Evolutionary conservation across 306 rosid species (phyloP).

Genomic region (Quercus glauca): DNA sequence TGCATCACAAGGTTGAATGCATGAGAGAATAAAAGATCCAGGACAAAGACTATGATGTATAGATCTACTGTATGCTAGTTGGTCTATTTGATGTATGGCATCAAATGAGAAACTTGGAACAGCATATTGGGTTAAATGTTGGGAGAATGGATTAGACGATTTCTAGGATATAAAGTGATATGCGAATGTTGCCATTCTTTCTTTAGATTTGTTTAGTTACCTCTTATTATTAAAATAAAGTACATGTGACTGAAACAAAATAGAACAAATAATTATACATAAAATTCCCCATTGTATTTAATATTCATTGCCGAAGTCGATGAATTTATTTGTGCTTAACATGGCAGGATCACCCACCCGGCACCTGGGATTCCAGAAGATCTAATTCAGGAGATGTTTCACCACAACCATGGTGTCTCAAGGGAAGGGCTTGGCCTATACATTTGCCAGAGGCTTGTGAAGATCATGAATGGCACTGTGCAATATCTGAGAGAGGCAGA

Average conservation of each 20-base stretch:
- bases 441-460: slow-evolving; percentile 40
- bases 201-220: not conserved
- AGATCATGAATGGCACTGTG: slow-evolving; percentile 47
- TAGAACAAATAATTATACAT: not conserved
- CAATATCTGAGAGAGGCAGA: slow-evolving; percentile 38
- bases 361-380: slow-evolving; percentile 36
- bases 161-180: not conserved
- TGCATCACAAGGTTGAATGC: not conserved
- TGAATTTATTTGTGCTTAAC: not conserved
- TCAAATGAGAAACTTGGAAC: not conserved
- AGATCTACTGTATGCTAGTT: not conserved
- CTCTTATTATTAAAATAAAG: not conserved
- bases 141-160: not conserved
- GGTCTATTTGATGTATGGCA: not conserved
- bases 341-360: slow-evolving; percentile 38
- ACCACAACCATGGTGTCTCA: slow-evolving; percentile 15
- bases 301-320: not conserved
- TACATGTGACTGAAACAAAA: not conserved
- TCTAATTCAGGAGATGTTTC: slow-evolving; percentile 41
- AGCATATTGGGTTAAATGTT: not conserved
- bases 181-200: not conserved
- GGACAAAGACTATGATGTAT: not conserved
- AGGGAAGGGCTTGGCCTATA: slow-evolving; percentile 40
- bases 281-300: not conserved
- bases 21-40: not conserved